Conservation (phyloP, 805 yeast genomes). For the Wickerhamomyces canadensis region DNA sequence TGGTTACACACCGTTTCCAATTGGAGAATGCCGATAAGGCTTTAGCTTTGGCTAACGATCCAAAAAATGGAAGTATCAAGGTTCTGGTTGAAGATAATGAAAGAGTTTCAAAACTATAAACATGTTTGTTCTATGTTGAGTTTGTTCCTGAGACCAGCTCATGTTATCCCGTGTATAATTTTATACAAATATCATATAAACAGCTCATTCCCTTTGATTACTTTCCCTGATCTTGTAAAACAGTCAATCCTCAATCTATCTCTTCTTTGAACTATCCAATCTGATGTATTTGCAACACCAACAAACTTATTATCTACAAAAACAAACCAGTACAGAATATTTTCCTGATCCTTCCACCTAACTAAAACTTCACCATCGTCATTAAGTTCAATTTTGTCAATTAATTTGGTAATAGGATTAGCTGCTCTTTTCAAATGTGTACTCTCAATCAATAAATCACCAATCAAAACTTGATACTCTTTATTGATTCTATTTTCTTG, state of each 20-base stretch:
- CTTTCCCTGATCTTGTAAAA: constrained; percentile 12
- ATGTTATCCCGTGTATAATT: no score
- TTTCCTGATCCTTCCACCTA: constrained; percentile 20
- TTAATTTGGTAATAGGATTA: not conserved
- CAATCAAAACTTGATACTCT: constrained; percentile 17
- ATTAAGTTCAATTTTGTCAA: constrained; percentile 6
- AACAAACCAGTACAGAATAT: constrained; percentile 25
- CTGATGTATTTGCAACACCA: constrained; percentile 15
- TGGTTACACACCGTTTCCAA: constrained; percentile 44
- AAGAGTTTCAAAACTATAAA: constrained; percentile 6
- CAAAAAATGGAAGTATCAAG: constrained; percentile 40
- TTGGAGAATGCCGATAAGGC: constrained; percentile 44
- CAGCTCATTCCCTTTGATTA: not conserved
- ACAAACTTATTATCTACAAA: constrained; percentile 26
- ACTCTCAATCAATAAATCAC: constrained; percentile 20
- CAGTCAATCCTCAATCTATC: constrained; percentile 19
- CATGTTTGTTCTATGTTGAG: constrained; percentile 5
- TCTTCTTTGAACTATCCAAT: constrained; percentile 7
- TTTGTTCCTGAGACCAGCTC: no score
- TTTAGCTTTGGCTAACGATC: constrained; percentile 29
- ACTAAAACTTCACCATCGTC: constrained; percentile 10
- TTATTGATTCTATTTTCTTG: constrained; percentile 6
- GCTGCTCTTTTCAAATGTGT: not conserved
- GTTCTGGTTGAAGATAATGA: constrained; percentile 38
- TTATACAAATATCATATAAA: not conserved